Evolutionary conservation across 1,284 basidiomycete species (phyloP).

Genomic region (Moesziomyces sp.): DNA sequence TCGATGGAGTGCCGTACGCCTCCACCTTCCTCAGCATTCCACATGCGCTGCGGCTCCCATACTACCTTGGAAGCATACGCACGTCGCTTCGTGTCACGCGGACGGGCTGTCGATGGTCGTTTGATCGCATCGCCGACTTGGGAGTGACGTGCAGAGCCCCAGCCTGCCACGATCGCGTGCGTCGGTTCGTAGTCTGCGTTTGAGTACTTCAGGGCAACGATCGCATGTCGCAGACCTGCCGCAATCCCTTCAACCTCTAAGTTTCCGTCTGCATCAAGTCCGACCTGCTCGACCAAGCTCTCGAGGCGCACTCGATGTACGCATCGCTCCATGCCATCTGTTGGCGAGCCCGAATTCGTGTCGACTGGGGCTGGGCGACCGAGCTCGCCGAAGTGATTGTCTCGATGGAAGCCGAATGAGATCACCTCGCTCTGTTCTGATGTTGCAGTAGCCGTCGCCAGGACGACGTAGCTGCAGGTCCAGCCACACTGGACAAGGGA

Average conservation of each 20-base stretch:
- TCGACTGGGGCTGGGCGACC: constrained; percentile 1
- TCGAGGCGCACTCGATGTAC: constrained; percentile 30
- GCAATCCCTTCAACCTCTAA: constrained; percentile 19
- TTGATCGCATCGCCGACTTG: constrained; percentile 22
- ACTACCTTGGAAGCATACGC: constrained; percentile 20
- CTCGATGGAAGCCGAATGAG: constrained; percentile 25
- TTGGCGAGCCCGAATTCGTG: not conserved
- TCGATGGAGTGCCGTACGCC: not conserved
- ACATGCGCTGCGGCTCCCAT: constrained; percentile 31
- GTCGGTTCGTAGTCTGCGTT: not conserved
- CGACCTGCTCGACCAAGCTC: constrained; percentile 8
- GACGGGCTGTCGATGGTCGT: not conserved
- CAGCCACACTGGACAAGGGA: constrained; percentile 23
- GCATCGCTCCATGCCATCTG: not conserved
- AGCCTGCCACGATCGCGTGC: constrained; percentile 22
- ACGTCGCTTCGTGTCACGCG: constrained; percentile 8
- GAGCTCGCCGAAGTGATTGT: constrained; percentile 44
- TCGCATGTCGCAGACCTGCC: constrained; percentile 31
- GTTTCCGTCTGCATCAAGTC: constrained; percentile 2
- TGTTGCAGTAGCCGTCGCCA: not conserved
- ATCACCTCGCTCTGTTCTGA: constrained; percentile 19
- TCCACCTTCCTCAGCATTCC: constrained; percentile 4
- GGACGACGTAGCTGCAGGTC: constrained; percentile 44
- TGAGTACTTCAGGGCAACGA: constrained; percentile 11
- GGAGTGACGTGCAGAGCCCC: constrained; percentile 44